phyloP scores from a whole-genome alignment of 345 rosid genomes.

The Gossypium australe region DNA sequence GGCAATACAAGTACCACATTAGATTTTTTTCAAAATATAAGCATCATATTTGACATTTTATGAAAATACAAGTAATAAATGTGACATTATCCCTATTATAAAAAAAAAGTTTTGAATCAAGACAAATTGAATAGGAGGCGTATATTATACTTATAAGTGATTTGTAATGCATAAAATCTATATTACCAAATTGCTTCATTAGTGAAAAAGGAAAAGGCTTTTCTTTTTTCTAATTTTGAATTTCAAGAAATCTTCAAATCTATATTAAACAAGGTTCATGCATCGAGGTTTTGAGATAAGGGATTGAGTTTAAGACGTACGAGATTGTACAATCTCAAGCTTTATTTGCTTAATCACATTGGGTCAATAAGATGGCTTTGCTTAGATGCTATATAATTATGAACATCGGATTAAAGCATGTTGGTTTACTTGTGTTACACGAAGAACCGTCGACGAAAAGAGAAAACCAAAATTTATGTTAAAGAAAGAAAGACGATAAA shows the following conservation, averaged over 20 bases:
- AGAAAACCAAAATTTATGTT: background rate
- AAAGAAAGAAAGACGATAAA: background rate
- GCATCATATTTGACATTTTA: too few species aligned
- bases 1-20: too few species aligned
- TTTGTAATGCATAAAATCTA: background rate
- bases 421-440: background rate
- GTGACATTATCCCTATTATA: too few species aligned
- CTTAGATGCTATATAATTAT: background rate
- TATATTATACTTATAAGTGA: background rate
- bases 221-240: background rate
- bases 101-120: too few species aligned
- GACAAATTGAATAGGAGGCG: background rate
- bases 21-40: too few species aligned
- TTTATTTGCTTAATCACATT: slow-evolving; percentile 1
- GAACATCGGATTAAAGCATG: background rate
- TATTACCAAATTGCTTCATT: background rate
- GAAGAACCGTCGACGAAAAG: background rate
- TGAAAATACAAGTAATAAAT: too few species aligned
- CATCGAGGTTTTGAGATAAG: background rate
- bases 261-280: background rate
- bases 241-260: background rate
- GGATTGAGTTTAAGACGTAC: slow-evolving; percentile 9
- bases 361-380: background rate
- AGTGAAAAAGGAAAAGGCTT: too few species aligned
- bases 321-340: background rate